Percentiles rank a stretch among this genome's conserved stretches.
Conservation (phyloP, 257 asterid genomes). For the Echium plantagineum region DNA sequence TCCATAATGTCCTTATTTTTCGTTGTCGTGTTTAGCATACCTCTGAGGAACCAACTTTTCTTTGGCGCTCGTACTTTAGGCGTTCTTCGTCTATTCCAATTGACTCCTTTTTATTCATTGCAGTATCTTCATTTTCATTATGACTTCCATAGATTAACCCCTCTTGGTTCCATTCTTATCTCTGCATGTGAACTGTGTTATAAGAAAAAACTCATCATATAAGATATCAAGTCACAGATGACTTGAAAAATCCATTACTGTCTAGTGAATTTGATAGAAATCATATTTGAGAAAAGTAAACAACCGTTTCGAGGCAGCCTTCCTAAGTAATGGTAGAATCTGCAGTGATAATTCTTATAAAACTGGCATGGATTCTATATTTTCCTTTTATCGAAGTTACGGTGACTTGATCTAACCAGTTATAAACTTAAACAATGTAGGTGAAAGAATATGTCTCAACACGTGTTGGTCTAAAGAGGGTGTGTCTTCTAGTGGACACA, state of each 20-base stretch:
- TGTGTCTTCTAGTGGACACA: conserved; percentile 87
- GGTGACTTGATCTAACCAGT: not conserved
- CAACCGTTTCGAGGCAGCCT: not conserved
- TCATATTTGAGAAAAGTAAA: not conserved
- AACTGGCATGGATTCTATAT: not conserved
- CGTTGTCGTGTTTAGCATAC: conserved; percentile 1
- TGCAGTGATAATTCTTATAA: no score
- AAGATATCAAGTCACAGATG: not conserved
- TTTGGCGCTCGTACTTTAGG: not conserved
- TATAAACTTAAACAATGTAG: conserved; percentile 27
- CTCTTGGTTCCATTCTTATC: no score
- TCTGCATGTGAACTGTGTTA: no score
- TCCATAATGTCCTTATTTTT: conserved; percentile 5
- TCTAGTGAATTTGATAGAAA: not conserved
- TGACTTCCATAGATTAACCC: no score
- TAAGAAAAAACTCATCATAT: no score
- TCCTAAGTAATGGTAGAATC: no score
- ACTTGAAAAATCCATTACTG: not conserved
- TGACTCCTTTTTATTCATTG: no score
- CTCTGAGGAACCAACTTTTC: no score
- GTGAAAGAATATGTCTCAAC: conserved; percentile 92
- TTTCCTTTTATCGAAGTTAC: not conserved
- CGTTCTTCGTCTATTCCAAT: no score
- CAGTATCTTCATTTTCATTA: no score
- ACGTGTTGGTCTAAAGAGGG: conserved; percentile 68